Base-by-base conservation (phyloP, 2,329 filamentous ascomycete genomes). In the Colletotrichum liaoningense region DNA sequence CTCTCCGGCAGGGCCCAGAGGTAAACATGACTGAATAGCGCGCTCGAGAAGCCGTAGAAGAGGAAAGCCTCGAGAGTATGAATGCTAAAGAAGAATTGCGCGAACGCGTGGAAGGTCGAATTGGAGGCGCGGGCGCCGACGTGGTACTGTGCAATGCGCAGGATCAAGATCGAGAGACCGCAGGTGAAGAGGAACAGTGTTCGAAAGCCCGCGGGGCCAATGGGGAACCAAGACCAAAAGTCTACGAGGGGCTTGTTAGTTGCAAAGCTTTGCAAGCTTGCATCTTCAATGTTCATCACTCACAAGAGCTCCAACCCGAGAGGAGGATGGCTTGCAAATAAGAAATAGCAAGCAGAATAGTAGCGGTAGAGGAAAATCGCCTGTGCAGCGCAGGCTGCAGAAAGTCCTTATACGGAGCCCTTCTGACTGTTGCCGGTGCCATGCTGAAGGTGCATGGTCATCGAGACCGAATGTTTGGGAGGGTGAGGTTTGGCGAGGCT, bases 301-400 rank as follows among this genome's bases (percentile, higher is more conserved):
- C 82, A 95, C 94, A 88, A 58, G 92, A 92, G 77, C 88, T 88
- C 86, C 91, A 94, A 75, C 88, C 87, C 22, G 93, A 92, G 76
- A 97, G 88, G 69, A 91, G 81, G 66, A 97, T 83, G 62, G 95
- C 90, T 79, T 94, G 90, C 49, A 90, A 67, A 81, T 97, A 97
- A 80, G 94, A 94, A 69, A 95, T 86, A 60, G 88, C 84, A 11
- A 97, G 84, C 16, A 95, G 87, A 75, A 94, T 85, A 16, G 90
- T 88, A 60, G 93, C 93, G 14, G 94, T 95, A 75, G 92, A 92
- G 62, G 93, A 93, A 84, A 98, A 98, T 79, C 95, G 91, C 79
- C 94, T 89, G 83, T 98, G 96, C 76, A 98, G 87, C 65, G 93
- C 92, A 63, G 96, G 95, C 74, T 96, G 97, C 77, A 98, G 86